Evolutionary conservation across 2,329 filamentous ascomycete genomes (phyloP).

Genomic region (Davidsoniella australis): DNA sequence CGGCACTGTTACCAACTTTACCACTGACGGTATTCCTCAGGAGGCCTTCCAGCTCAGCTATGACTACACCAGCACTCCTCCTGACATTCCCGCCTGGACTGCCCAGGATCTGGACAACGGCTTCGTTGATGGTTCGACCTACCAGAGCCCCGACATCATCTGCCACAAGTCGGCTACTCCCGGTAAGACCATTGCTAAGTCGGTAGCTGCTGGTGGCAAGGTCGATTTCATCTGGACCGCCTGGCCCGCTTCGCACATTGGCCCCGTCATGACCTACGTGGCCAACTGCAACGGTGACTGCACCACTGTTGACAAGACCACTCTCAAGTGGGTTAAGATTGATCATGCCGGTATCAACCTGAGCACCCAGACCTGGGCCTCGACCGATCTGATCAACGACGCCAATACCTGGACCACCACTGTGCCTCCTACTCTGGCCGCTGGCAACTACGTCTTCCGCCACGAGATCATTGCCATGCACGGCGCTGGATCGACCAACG

Average conservation of each 20-base stretch:
- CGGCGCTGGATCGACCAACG: slow-evolving; percentile 23
- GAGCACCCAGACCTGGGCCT: slow-evolving; percentile 22
- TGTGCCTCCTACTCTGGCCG: slow-evolving; percentile 19
- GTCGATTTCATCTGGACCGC: slow-evolving; percentile 25
- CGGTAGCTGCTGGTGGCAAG: slow-evolving; percentile 24
- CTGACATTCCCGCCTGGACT: slow-evolving; percentile 22
- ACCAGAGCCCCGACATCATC: slow-evolving; percentile 25
- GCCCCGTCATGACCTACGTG: slow-evolving; percentile 46
- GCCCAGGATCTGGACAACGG: slow-evolving; percentile 30
- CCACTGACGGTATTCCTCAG: slow-evolving; percentile 13
- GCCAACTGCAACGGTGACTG: slow-evolving; percentile 42
- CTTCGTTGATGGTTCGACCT: slow-evolving; percentile 28
- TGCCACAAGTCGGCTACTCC: slow-evolving; percentile 27
- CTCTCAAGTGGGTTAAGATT: slow-evolving; percentile 48
- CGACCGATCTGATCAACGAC: slow-evolving; percentile 26
- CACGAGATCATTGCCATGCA: slow-evolving; percentile 38
- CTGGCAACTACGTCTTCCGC: slow-evolving; percentile 30
- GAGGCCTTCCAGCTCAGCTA: slow-evolving; percentile 15
- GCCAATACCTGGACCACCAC: slow-evolving; percentile 19
- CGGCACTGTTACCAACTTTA: slow-evolving; percentile 9
- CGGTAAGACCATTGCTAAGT: slow-evolving; percentile 21
- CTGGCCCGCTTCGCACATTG: slow-evolving; percentile 27
- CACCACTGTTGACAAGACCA: slow-evolving; percentile 31
- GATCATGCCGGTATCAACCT: slow-evolving; percentile 34
- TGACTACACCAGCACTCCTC: slow-evolving; percentile 15